Evolutionary conservation across 257 asterid species (phyloP).

Genomic region (Misopates orontium): DNA sequence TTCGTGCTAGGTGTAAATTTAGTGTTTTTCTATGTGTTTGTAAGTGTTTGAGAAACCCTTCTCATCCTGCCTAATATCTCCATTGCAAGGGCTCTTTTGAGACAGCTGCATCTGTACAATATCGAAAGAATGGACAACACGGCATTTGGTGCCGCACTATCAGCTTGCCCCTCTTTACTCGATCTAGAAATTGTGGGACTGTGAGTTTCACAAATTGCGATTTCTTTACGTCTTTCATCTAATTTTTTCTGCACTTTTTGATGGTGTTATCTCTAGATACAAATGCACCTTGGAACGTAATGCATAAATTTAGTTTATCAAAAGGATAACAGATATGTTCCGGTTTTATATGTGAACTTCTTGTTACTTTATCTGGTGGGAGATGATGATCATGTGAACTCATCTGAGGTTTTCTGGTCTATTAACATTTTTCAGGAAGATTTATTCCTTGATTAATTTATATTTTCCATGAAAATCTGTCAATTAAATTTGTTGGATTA

Average conservation of each 20-base stretch:
- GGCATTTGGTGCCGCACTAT: slow-evolving; percentile 65
- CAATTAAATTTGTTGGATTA: neutral
- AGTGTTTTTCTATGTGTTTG: neutral
- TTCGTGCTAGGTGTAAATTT: slow-evolving; percentile 1
- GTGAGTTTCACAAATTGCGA: slow-evolving; percentile 51
- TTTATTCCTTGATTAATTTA: neutral
- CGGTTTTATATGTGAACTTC: neutral
- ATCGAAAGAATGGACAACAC: slow-evolving; percentile 73
- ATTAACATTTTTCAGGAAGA: slow-evolving; percentile 2
- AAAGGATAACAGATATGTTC: slow-evolving; percentile 10
- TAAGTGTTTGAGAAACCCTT: slow-evolving; percentile 1
- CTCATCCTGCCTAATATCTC: slow-evolving; percentile 16
- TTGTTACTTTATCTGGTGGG: slow-evolving; percentile 6
- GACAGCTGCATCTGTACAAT: slow-evolving; percentile 73
- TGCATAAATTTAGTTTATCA: neutral
- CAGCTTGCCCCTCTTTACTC: slow-evolving; percentile 67
- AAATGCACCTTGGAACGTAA: slow-evolving; percentile 7
- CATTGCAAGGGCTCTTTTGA: slow-evolving; percentile 55
- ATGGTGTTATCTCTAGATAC: neutral
- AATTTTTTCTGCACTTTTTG: slow-evolving; percentile 13
- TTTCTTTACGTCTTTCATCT: slow-evolving; percentile 19
- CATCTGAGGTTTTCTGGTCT: slow-evolving; percentile 1
- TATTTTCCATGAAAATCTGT: slow-evolving; percentile 9
- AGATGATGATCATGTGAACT: slow-evolving; percentile 9
- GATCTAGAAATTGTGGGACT: slow-evolving; percentile 88